Percentiles rank a stretch among this genome's conserved stretches.
phyloP scores from a whole-genome alignment of 768 basidiomycete genomes.

The Pisolithus albus region DNA sequence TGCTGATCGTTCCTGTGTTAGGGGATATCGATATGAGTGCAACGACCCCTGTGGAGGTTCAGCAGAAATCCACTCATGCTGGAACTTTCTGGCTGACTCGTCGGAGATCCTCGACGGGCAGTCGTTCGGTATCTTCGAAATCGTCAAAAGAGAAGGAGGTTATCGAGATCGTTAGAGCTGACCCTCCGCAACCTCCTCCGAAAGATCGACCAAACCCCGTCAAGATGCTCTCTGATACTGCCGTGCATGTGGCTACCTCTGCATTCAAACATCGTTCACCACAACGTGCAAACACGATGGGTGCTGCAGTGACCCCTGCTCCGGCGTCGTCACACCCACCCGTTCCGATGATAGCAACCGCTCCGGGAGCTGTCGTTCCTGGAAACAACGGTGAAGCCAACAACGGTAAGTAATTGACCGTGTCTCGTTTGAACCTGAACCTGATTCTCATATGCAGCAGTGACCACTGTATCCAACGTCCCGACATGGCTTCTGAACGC shows the following conservation, averaged over 20 bases:
- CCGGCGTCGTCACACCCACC: conserved; percentile 5
- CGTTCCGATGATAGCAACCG: conserved; percentile 10
- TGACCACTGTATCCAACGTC: conserved; percentile 48
- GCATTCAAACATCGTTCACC: conserved; percentile 25
- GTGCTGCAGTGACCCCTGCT: conserved; percentile 15
- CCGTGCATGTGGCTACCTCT: conserved; percentile 17
- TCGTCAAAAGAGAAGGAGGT: conserved; percentile 32
- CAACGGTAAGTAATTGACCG: conserved; percentile 13
- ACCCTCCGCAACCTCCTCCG: conserved; percentile 17
- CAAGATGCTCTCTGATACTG: conserved; percentile 28
- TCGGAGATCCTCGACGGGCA: conserved; percentile 38
- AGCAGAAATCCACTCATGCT: conserved; percentile 35
- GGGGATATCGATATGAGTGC: conserved; percentile 60
- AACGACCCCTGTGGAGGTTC: conserved; percentile 58
- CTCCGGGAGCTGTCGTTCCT: conserved; percentile 3
- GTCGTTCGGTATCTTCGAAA: conserved; percentile 11
- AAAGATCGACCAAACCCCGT: conserved; percentile 31
- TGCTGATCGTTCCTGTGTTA: conserved; percentile 19
- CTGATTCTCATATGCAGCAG: conserved; percentile 17
- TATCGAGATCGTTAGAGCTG: conserved; percentile 25
- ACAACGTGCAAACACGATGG: conserved; percentile 26
- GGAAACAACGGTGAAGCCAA: conserved; percentile 1
- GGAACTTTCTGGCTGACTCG: conserved; percentile 50
- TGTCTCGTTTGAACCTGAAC: neutral
- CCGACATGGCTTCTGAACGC: conserved; percentile 76